phyloP scores from a whole-genome alignment of 139 green algal genomes.

The Chlorella sp. region DNA sequence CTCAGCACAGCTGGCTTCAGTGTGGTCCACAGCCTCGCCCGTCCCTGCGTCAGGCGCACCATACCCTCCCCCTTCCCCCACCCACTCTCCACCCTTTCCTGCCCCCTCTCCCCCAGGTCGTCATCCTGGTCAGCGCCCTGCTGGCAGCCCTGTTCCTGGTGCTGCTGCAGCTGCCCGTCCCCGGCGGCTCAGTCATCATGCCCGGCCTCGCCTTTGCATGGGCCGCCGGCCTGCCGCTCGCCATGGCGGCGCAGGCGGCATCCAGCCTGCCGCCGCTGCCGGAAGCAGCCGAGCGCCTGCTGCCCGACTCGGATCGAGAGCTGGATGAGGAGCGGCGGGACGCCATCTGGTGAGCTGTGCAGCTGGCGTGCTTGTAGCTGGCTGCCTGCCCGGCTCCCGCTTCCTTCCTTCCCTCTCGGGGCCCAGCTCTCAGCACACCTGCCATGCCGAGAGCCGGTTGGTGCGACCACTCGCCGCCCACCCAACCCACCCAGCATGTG shows the following conservation, averaged over 20 bases:
- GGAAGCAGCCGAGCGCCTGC: constrained; percentile 61
- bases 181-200: constrained; percentile 51
- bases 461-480: not conserved
- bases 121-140: constrained; percentile 63
- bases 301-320: constrained; percentile 59
- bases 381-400: not conserved
- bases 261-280: constrained; percentile 47
- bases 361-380: not conserved
- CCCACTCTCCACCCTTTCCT: not conserved
- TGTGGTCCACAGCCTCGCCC: not conserved
- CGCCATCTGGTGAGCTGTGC: constrained; percentile 34
- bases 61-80: not conserved
- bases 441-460: not conserved
- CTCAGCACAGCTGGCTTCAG: not conserved
- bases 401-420: not conserved
- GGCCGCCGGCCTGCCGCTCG: constrained; percentile 52
- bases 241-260: constrained; percentile 52
- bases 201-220: constrained; percentile 67
- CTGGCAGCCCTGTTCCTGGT: constrained; percentile 72
- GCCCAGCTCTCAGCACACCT: no score
- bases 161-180: constrained; percentile 71
- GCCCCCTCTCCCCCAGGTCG: constrained; percentile 36
- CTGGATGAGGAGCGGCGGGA: constrained; percentile 63
- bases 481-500: not conserved
- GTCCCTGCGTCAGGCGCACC: not conserved